A percentile compares a stretch with the other conserved stretches of the same genome.
These are phyloP conservation scores for Nigrospora sphaerica DNA, from an alignment of 2,329 filamentous ascomycete species.

Conservation along the genomic window DNA sequence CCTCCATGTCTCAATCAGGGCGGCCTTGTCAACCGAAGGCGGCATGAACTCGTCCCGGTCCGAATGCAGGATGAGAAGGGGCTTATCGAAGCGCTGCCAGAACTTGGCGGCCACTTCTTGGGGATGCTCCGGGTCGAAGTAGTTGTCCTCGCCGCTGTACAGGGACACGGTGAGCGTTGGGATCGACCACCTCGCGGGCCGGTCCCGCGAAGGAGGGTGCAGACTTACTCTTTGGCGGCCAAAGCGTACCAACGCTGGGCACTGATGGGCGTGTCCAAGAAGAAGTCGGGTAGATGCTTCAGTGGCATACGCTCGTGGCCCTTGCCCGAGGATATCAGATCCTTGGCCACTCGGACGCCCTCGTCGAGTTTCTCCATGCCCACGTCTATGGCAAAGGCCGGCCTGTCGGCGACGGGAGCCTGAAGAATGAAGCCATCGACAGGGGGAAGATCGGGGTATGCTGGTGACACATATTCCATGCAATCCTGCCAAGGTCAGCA, in stretches of 20 bases:
- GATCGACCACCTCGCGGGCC: background rate
- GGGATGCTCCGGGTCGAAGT: constrained; percentile 70
- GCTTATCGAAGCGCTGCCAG: background rate
- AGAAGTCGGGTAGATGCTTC: constrained; percentile 30
- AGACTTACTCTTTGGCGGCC: constrained; percentile 35
- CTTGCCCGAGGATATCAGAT: constrained; percentile 47
- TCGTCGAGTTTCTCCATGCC: constrained; percentile 32
- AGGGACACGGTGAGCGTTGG: constrained; percentile 2
- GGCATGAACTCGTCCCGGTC: background rate
- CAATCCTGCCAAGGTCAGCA: constrained; percentile 35
- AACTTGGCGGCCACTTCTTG: background rate
- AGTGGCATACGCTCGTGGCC: constrained; percentile 47
- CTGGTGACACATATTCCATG: constrained; percentile 44
- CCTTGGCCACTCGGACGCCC: constrained; percentile 40
- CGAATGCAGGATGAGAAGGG: background rate
- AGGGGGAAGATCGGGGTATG: constrained; percentile 35
- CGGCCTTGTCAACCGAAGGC: background rate
- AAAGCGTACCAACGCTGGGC: constrained; percentile 47
- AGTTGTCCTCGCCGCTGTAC: constrained; percentile 68
- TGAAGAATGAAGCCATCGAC: constrained; percentile 76
- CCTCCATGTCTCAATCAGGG: background rate
- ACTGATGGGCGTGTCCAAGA: constrained; percentile 37
- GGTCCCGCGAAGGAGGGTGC: background rate
- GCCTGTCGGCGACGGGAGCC: constrained; percentile 71
- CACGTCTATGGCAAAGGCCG: constrained; percentile 46